These are phyloP conservation scores for Zizania latifolia DNA, from an alignment of 176 grass and related monocot species.

Conservation along the genomic window DNA sequence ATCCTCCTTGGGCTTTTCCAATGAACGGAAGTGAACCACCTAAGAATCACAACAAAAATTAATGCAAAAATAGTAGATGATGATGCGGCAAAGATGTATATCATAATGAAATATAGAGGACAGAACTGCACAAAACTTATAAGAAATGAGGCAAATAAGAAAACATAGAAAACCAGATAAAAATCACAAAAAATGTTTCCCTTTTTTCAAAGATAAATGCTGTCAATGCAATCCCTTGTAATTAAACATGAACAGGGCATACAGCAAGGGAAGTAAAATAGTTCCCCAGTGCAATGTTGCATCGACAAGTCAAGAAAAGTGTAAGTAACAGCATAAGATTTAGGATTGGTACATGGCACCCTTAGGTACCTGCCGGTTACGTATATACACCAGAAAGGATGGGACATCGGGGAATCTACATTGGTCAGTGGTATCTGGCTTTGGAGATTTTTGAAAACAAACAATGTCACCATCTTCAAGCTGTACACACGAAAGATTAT, in stretches of 20 bases:
- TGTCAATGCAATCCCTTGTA: background rate
- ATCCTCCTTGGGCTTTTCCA: slow-evolving; percentile 96
- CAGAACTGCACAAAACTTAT: background rate
- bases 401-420: slow-evolving; percentile 78
- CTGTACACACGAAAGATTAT: slow-evolving; percentile 38
- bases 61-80: slow-evolving; percentile 4
- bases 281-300: background rate
- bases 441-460: slow-evolving; percentile 79
- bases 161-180: no score
- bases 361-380: slow-evolving; percentile 68
- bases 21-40: slow-evolving; percentile 87
- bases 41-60: slow-evolving; percentile 47
- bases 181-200: background rate
- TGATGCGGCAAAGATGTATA: background rate
- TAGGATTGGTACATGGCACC: background rate
- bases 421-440: slow-evolving; percentile 46
- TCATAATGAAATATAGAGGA: background rate
- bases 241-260: background rate
- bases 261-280: background rate
- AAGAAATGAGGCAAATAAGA: slow-evolving; percentile 16
- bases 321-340: background rate
- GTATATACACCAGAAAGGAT: slow-evolving; percentile 93
- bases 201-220: slow-evolving; percentile 9
- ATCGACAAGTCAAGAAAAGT: background rate
- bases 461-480: slow-evolving; percentile 99